phyloP scores from a whole-genome alignment of 371 early-diverging fungal genomes.

The Lichtheimia ramosa region DNA sequence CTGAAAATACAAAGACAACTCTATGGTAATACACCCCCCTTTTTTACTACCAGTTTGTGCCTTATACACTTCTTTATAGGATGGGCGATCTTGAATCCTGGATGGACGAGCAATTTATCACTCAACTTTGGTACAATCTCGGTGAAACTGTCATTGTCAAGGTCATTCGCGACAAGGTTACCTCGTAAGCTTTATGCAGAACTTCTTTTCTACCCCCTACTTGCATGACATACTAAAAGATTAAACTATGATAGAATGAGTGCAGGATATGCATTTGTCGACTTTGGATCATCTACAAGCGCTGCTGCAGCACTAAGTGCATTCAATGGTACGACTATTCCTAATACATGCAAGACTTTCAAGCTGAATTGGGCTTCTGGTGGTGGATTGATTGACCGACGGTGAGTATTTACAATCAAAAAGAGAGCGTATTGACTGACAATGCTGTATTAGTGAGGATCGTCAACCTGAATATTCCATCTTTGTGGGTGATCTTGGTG shows the following conservation, averaged over 20 bases:
- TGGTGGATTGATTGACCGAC: constrained; percentile 52
- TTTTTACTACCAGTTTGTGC: not conserved
- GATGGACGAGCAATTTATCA: constrained; percentile 83
- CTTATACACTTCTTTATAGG: constrained; percentile 35
- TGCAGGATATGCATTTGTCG: constrained; percentile 80
- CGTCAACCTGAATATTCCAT: constrained; percentile 74
- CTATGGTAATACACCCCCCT: constrained; percentile 6
- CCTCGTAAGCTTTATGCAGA: constrained; percentile 46
- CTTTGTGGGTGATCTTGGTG: constrained; percentile 86
- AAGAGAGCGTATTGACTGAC: too few species aligned
- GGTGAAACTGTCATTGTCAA: constrained; percentile 82
- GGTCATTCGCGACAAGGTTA: constrained; percentile 78
- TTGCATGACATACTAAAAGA: not conserved
- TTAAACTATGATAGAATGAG: constrained; percentile 35
- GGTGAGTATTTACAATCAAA: constrained; percentile 15
- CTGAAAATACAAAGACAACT: constrained; percentile 11
- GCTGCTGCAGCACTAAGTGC: constrained; percentile 24
- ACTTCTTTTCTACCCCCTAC: not conserved
- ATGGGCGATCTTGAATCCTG: constrained; percentile 85
- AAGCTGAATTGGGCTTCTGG: constrained; percentile 73
- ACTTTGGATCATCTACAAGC: constrained; percentile 50
- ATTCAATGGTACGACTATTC: constrained; percentile 78
- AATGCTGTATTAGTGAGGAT: constrained; percentile 36
- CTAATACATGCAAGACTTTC: constrained; percentile 77
- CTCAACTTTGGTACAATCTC: constrained; percentile 65